Percentiles rank a stretch among this genome's conserved stretches.
Conservation (phyloP, 1,284 basidiomycete genomes). For the Chondrostereum purpureum region DNA sequence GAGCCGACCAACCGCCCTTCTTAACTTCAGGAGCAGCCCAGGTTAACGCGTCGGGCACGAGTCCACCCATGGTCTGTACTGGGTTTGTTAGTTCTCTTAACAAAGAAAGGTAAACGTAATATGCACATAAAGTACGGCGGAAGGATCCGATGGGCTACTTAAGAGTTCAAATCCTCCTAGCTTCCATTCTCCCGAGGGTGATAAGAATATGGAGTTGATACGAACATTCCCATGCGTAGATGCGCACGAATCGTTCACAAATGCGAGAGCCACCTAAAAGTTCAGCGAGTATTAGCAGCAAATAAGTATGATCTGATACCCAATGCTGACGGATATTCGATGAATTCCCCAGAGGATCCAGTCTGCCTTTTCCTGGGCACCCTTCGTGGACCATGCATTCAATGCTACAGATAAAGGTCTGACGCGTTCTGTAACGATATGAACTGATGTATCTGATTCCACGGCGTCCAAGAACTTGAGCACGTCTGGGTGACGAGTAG, state of each 20-base stretch:
- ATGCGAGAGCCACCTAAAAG: slow-evolving; percentile 78
- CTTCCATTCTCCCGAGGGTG: slow-evolving; percentile 93
- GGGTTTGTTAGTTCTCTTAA: slow-evolving; percentile 10
- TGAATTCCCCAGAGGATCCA: slow-evolving; percentile 95
- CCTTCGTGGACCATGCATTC: slow-evolving; percentile 57
- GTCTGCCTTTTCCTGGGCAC: slow-evolving; percentile 65
- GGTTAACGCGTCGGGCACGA: slow-evolving; percentile 52
- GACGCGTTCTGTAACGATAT: slow-evolving; percentile 94
- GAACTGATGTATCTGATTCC: slow-evolving; percentile 82
- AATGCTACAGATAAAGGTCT: slow-evolving; percentile 68
- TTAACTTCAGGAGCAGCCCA: slow-evolving; percentile 86
- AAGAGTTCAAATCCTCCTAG: slow-evolving; percentile 91
- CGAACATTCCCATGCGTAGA: slow-evolving; percentile 88
- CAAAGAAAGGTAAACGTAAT: slow-evolving; percentile 12
- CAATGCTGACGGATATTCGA: slow-evolving; percentile 72
- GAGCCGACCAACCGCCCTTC: slow-evolving; percentile 76
- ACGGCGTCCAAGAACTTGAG: slow-evolving; percentile 92
- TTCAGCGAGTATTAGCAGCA: slow-evolving; percentile 5
- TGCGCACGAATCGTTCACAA: slow-evolving; percentile 81
- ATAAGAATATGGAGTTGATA: slow-evolving; percentile 79
- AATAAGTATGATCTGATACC: slow-evolving; percentile 1
- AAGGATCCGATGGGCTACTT: slow-evolving; percentile 75
- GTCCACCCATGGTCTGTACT: slow-evolving; percentile 62
- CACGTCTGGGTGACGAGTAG: slow-evolving; percentile 91
- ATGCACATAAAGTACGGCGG: slow-evolving; percentile 73